A percentile compares a stretch with the other conserved stretches of the same genome.
phyloP scores from a whole-genome alignment of 2,329 filamentous ascomycete genomes.

The Fusarium pseudonygamai region DNA sequence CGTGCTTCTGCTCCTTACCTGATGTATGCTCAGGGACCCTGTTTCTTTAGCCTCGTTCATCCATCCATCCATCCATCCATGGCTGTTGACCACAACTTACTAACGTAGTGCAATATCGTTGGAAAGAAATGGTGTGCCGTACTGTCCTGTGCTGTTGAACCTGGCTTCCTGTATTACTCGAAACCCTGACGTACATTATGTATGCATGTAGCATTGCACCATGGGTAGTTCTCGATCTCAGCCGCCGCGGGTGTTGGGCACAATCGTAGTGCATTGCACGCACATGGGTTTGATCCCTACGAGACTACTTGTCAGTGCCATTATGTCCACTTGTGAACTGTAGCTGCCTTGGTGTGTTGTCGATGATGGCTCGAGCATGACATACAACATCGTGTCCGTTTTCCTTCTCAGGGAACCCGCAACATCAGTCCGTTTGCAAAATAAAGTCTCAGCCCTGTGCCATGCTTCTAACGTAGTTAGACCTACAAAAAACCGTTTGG shows the following conservation, averaged over 20 bases:
- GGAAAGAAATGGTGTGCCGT: neutral
- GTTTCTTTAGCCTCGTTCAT: neutral
- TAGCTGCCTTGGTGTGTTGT: neutral
- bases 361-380: neutral
- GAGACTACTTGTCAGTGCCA: neutral
- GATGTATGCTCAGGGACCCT: neutral
- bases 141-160: neutral
- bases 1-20: constrained; percentile 14
- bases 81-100: neutral
- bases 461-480: neutral
- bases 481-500: constrained; percentile 1
- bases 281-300: neutral
- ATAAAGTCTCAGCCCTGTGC: constrained; percentile 21
- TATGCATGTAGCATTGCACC: neutral
- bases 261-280: neutral
- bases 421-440: constrained; percentile 7
- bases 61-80: neutral
- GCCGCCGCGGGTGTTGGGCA: neutral
- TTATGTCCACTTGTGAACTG: neutral
- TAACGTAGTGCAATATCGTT: neutral
- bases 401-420: neutral
- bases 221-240: neutral
- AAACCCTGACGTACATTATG: neutral
- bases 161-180: constrained; percentile 5
- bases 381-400: neutral